These are phyloP conservation scores for Zalerion maritima DNA, from an alignment of 495 filamentous ascomycete species.

Conservation along the genomic window DNA sequence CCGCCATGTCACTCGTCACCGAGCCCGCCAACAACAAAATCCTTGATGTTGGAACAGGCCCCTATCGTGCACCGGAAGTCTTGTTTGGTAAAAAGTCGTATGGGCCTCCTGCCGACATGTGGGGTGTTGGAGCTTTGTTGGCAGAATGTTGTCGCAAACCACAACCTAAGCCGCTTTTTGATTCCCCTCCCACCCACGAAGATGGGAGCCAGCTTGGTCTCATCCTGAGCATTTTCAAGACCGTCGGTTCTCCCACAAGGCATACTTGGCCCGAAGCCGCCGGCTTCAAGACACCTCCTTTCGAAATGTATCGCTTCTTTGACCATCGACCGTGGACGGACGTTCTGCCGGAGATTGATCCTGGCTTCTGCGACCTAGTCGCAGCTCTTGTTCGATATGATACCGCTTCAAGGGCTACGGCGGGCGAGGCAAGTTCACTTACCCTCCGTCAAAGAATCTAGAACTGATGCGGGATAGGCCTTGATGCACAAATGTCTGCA, in stretches of 20 bases:
- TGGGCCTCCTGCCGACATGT: constrained; percentile 60
- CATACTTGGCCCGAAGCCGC: constrained; percentile 57
- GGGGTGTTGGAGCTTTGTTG: constrained; percentile 75
- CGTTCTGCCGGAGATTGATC: constrained; percentile 20
- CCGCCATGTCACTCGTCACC: constrained; percentile 34
- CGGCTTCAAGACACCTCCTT: constrained; percentile 33
- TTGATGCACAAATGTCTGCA: too few relatives aligned
- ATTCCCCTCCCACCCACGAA: constrained; percentile 51
- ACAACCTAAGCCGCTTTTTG: constrained; percentile 56
- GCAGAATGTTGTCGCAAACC: constrained; percentile 47
- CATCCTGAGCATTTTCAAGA: constrained; percentile 80
- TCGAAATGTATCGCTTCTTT: constrained; percentile 38
- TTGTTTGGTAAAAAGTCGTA: constrained; percentile 75
- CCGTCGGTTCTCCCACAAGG: constrained; percentile 66
- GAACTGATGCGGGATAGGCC: too few relatives aligned
- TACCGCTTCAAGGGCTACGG: constrained; percentile 13
- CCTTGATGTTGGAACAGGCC: constrained; percentile 83
- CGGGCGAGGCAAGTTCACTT: too few relatives aligned
- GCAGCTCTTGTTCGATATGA: constrained; percentile 20
- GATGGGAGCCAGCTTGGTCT: constrained; percentile 85
- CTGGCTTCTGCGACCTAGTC: constrained; percentile 18
- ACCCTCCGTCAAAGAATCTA: too few relatives aligned
- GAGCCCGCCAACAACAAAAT: constrained; percentile 61
- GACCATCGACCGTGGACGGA: constrained; percentile 22
- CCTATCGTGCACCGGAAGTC: constrained; percentile 80